Conservation (phyloP, 768 basidiomycete species). For the Amanita molliuscula region DNA sequence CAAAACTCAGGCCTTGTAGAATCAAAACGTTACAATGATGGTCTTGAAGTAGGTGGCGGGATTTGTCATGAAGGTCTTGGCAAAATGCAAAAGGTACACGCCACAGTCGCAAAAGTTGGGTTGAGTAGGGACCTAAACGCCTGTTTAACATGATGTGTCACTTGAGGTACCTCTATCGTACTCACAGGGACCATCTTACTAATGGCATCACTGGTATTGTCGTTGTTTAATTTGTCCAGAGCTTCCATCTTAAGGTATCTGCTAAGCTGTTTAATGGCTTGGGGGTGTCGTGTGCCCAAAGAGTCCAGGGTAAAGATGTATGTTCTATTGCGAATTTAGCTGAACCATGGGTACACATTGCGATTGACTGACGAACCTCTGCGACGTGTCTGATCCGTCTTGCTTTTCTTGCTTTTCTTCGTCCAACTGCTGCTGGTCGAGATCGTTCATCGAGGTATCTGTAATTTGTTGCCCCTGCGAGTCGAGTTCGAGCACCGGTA, state of each 20-base stretch:
- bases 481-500: background rate
- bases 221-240: slow-evolving; percentile 46
- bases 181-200: slow-evolving; percentile 46
- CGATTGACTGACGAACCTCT: background rate
- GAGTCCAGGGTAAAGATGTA: slow-evolving; percentile 89
- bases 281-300: slow-evolving; percentile 60
- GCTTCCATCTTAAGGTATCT: slow-evolving; percentile 74
- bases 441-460: background rate
- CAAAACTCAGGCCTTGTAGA: background rate
- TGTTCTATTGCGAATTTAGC: slow-evolving; percentile 33
- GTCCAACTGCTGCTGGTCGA: background rate
- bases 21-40: slow-evolving; percentile 29
- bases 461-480: background rate
- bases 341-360: background rate
- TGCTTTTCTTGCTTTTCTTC: background rate
- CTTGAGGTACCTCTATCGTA: slow-evolving; percentile 1
- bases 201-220: slow-evolving; percentile 25
- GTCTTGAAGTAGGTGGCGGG: slow-evolving; percentile 40
- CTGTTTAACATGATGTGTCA: background rate
- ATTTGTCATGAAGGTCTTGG: slow-evolving; percentile 60
- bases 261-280: slow-evolving; percentile 49
- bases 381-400: background rate
- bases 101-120: slow-evolving; percentile 92
- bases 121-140: slow-evolving; percentile 73
- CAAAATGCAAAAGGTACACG: slow-evolving; percentile 83